Evolutionary conservation across 768 basidiomycete genomes (phyloP).

Genomic region (Candolleomyces eurysporus): DNA sequence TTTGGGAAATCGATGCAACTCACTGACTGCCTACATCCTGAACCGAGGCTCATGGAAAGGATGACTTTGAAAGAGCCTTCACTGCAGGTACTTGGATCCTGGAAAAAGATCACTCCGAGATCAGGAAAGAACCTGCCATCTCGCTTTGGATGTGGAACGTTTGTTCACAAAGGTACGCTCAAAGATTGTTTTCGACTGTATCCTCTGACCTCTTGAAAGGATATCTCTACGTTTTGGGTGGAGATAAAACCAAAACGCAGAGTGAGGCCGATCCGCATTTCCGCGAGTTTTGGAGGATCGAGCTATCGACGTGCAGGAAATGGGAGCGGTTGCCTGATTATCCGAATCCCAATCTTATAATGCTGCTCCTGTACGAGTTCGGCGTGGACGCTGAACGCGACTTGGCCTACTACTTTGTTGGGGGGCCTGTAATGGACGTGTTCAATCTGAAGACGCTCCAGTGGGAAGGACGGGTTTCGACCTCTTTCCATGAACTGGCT

Average conservation of each 20-base stretch:
- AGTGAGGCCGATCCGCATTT: neutral
- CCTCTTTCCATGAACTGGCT: neutral
- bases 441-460: slow-evolving; percentile 26
- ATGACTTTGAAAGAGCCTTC: neutral
- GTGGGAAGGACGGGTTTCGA: neutral
- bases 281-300: slow-evolving; percentile 5
- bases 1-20: neutral
- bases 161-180: slow-evolving; percentile 2
- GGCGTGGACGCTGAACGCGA: neutral
- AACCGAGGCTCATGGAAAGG: neutral
- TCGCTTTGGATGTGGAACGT: slow-evolving; percentile 2
- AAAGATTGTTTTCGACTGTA: neutral
- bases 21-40: neutral
- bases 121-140: neutral
- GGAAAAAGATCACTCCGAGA: slow-evolving; percentile 2
- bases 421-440: slow-evolving; percentile 20
- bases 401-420: slow-evolving; percentile 32
- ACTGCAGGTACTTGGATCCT: slow-evolving; percentile 7
- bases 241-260: neutral
- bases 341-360: neutral
- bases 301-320: neutral
- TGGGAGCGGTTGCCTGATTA: slow-evolving; percentile 3
- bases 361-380: neutral
- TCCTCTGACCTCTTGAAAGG: neutral
- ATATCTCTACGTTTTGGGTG: neutral